Evolutionary conservation across 257 asterid genomes (phyloP), one percentile per base, ranked within the genome.

Genomic region (Solanum arcanum): DNA sequence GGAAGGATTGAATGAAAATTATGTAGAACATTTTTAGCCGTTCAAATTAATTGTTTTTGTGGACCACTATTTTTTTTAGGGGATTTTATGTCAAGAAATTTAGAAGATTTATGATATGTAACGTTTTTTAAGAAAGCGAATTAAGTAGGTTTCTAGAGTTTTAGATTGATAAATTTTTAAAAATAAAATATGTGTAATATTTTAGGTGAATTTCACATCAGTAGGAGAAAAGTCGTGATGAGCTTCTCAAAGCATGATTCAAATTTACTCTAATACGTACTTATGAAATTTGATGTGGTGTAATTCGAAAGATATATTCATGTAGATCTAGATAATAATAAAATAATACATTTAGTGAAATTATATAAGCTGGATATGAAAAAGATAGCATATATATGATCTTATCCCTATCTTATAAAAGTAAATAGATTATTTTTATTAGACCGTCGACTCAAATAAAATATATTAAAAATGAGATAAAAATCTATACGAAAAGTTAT

Each of bases 141-240:
- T 16, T 33, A 72, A 33, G 6, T 12, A 16, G 7, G 11, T 4
- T 33, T 23, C 0, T 8, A 72, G 14, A 6, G 3, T 18, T 35
- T 6, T 35, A 35, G 12, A 9, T 3, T 16, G 42, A 33, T 16
- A 70, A 16, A 1, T 8, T 56, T 56, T 20, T 3, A 0, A 18
- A 52, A 18, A 20, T 56, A 7, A 56, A 18, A 18, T 20, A 7
- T 20, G 1, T 1, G 20, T 56, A 3, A 56, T 56, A 56, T 56
- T 56, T 56, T 56, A 18, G 25, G n/a, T 18, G 64, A 56, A 20
- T 56, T 18, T 56, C 64, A 18, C n/a, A 56, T 56, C 23, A 7
- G 11, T 56, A 18, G 25, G 11, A 20, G 64, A 56, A 12, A 56
- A 18, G 64, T 56, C 12, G n/a, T 56, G 11, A 23, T 3, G 1